A percentile compares a stretch with the other conserved stretches of the same genome.
Evolutionary conservation across 2,329 filamentous ascomycete genomes (phyloP).

Genomic region (Apiospora saccharicola): DNA sequence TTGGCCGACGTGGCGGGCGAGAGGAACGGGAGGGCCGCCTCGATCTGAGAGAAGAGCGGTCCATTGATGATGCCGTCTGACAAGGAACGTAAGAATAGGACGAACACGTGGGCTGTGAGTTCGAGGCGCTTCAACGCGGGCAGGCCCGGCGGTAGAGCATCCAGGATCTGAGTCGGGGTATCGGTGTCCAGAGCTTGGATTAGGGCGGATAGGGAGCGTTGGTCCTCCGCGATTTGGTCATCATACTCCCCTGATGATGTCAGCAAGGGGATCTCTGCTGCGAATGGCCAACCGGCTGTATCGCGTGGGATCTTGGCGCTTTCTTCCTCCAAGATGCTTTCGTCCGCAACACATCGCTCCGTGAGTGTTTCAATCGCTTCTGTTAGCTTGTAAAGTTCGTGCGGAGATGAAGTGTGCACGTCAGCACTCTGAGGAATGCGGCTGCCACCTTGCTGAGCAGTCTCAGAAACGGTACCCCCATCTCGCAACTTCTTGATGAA

Average conservation of each 20-base stretch:
- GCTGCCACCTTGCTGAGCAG: conserved; percentile 27
- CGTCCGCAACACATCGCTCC: conserved; percentile 65
- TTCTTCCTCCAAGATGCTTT: conserved; percentile 64
- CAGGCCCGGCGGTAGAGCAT: conserved; percentile 68
- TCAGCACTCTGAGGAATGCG: conserved; percentile 63
- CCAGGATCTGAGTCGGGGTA: conserved; percentile 55
- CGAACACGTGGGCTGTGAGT: conserved; percentile 72
- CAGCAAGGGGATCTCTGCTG: conserved; percentile 33
- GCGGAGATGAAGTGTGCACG: conserved; percentile 80
- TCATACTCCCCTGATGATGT: background rate
- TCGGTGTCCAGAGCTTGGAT: conserved; percentile 79
- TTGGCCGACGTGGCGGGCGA: conserved; percentile 31
- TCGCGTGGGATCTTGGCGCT: conserved; percentile 59
- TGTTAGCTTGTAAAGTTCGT: conserved; percentile 88
- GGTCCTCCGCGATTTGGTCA: conserved; percentile 35
- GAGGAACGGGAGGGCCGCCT: conserved; percentile 59
- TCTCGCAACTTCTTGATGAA: conserved; percentile 47
- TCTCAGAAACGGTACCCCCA: conserved; percentile 33
- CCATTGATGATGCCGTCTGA: conserved; percentile 80
- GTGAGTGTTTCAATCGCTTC: conserved; percentile 72
- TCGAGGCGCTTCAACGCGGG: conserved; percentile 76
- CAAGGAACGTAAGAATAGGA: conserved; percentile 78
- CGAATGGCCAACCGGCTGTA: conserved; percentile 67
- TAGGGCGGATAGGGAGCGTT: conserved; percentile 45
- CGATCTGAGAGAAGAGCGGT: conserved; percentile 74